These are phyloP conservation scores for Ascochyta clinopodiicola DNA, from an alignment of 2,329 filamentous ascomycete genomes.

Conservation along the genomic window DNA sequence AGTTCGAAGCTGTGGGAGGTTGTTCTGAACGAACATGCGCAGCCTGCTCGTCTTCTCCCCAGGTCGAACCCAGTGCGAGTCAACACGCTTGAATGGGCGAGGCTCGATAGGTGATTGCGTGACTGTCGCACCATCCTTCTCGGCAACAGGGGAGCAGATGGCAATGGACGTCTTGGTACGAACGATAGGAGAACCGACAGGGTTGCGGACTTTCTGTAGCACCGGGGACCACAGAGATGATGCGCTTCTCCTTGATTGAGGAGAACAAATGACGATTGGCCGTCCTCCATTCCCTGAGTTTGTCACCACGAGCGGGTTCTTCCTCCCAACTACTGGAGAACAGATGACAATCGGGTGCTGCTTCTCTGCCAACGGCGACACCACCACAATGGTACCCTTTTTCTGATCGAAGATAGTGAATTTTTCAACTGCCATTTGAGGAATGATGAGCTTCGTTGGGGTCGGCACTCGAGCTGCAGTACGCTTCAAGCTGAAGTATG, in stretches of 20 bases:
- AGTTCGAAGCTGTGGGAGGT: slow-evolving; percentile 11
- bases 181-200: slow-evolving; percentile 29
- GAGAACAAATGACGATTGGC: slow-evolving; percentile 33
- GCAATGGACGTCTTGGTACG: slow-evolving; percentile 30
- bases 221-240: slow-evolving; percentile 25
- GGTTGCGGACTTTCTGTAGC: slow-evolving; percentile 29
- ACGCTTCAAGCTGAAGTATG: slow-evolving; percentile 34
- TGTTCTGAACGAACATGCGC: slow-evolving; percentile 10
- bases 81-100: slow-evolving; percentile 22
- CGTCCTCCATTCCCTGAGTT: slow-evolving; percentile 24
- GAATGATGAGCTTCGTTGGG: slow-evolving; percentile 21
- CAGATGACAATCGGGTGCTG: slow-evolving; percentile 33
- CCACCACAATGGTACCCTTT: slow-evolving; percentile 29
- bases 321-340: slow-evolving; percentile 33
- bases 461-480: slow-evolving; percentile 12
- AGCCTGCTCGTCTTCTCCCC: slow-evolving; percentile 25
- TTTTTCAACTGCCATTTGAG: slow-evolving; percentile 22
- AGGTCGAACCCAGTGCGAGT: slow-evolving; percentile 27
- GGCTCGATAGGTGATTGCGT: slow-evolving; percentile 17
- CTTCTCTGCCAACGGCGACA: slow-evolving; percentile 30
- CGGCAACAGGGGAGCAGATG: slow-evolving; percentile 21
- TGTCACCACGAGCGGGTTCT: slow-evolving; percentile 28
- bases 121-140: slow-evolving; percentile 17
- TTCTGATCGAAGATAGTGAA: slow-evolving; percentile 31
- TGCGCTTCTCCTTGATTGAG: slow-evolving; percentile 20